Evolutionary conservation across 2,329 filamentous ascomycete genomes (phyloP).

Genomic region (Arthrobotrys conoides): DNA sequence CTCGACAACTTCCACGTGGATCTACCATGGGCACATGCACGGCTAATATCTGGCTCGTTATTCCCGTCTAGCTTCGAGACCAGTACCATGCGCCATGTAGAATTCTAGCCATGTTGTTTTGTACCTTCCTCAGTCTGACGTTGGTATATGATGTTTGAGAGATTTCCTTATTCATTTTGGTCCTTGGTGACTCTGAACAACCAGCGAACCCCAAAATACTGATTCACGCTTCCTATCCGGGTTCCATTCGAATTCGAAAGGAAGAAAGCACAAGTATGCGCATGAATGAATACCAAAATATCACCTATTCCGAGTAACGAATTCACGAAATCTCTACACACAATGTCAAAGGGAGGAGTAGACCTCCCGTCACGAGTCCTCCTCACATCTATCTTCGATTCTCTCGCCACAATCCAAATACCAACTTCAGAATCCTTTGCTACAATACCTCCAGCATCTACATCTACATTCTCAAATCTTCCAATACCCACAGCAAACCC

Average conservation of each 20-base stretch:
- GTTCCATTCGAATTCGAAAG: background rate
- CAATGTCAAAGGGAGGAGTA: slow-evolving; percentile 1
- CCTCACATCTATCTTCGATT: slow-evolving; percentile 45
- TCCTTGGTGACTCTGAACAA: background rate
- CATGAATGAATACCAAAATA: background rate
- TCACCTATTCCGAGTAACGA: background rate
- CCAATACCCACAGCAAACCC: slow-evolving; percentile 32
- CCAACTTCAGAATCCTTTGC: background rate
- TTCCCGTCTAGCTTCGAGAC: background rate
- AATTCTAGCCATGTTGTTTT: background rate
- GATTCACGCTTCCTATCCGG: background rate
- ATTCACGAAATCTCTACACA: background rate
- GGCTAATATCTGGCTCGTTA: slow-evolving; percentile 3
- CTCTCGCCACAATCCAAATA: slow-evolving; percentile 38
- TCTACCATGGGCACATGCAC: background rate
- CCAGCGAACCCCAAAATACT: too few species aligned
- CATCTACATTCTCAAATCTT: slow-evolving; percentile 3
- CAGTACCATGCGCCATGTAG: background rate
- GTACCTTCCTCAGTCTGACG: background rate
- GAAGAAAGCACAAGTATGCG: background rate
- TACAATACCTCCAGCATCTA: slow-evolving; percentile 10
- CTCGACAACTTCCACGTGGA: slow-evolving; percentile 8
- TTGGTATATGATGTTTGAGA: background rate
- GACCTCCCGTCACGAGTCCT: slow-evolving; percentile 47
- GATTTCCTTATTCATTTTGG: background rate